These are phyloP conservation scores for Moesziomyces parantarcticus DNA, from an alignment of 1,284 basidiomycete species.

Conservation along the genomic window DNA sequence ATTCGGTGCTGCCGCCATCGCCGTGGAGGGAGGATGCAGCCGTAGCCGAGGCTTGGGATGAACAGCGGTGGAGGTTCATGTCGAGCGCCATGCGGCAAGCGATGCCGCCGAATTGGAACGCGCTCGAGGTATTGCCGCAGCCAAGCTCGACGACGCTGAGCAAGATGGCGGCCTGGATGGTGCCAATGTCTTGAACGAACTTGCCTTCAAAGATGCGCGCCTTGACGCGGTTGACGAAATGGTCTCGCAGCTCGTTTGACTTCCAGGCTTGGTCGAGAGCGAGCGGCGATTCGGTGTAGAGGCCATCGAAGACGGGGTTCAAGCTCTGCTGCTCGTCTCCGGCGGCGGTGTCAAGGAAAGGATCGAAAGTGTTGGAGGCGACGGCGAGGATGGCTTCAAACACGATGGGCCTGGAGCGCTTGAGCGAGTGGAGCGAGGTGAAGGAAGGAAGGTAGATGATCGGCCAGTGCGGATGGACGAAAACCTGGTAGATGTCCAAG, in stretches of 20 bases:
- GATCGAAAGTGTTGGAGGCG: conserved; percentile 48
- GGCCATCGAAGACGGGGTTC: conserved; percentile 24
- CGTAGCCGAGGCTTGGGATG: conserved; percentile 3
- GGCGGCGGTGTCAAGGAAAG: conserved; percentile 20
- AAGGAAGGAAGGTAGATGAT: conserved; percentile 54
- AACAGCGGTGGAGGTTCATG: conserved; percentile 46
- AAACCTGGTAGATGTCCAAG: conserved; percentile 46
- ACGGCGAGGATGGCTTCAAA: conserved; percentile 52
- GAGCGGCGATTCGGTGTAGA: conserved; percentile 25
- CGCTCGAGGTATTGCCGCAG: conserved; percentile 37
- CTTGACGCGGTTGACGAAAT: conserved; percentile 44
- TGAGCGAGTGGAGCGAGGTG: conserved; percentile 43
- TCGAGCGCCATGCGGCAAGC: conserved; percentile 51
- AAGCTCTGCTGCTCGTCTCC: conserved; percentile 11
- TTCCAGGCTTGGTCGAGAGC: conserved; percentile 21
- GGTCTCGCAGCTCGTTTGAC: conserved; percentile 37
- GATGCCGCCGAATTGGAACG: conserved; percentile 51
- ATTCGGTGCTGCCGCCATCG: not conserved
- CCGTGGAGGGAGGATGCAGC: not conserved
- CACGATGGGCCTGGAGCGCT: conserved; percentile 31
- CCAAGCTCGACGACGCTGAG: conserved; percentile 49
- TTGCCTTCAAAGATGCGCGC: conserved; percentile 43
- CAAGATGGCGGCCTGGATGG: conserved; percentile 49
- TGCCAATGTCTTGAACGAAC: conserved; percentile 32
- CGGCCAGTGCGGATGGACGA: conserved; percentile 55